Evolutionary conservation across 257 asterid genomes (phyloP).

Genomic region (Nicotiana noctiflora): DNA sequence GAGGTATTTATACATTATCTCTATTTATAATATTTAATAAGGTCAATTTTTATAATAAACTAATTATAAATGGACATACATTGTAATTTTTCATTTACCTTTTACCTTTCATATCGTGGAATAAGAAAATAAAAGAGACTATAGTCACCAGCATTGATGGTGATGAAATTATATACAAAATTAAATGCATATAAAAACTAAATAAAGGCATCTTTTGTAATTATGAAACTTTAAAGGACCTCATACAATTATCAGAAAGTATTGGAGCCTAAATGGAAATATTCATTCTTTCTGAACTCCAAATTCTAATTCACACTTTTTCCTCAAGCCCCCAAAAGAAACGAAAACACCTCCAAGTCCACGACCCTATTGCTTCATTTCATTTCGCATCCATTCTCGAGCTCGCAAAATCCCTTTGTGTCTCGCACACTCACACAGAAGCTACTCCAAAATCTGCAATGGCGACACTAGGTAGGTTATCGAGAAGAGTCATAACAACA

Average conservation of each 20-base stretch:
- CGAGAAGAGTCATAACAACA: constrained; percentile 51
- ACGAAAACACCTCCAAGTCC: neutral
- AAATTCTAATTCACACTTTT: neutral
- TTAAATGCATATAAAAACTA: too few species aligned
- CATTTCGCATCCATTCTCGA: neutral
- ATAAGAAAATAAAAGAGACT: too few species aligned
- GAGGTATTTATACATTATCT: too few species aligned
- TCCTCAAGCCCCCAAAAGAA: neutral
- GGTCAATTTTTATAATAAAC: too few species aligned
- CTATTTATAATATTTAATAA: too few species aligned
- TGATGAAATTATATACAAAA: too few species aligned
- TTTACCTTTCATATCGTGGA: too few species aligned
- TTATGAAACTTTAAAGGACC: neutral
- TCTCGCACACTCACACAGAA: neutral
- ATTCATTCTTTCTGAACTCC: neutral
- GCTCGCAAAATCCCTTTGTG: neutral
- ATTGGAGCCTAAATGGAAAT: neutral
- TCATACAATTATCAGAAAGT: neutral
- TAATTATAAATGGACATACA: too few species aligned
- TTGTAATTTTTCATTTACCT: too few species aligned
- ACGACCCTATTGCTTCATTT: neutral
- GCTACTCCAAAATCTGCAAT: constrained; percentile 18
- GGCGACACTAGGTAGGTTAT: constrained; percentile 61
- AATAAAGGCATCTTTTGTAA: neutral
- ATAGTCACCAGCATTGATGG: too few species aligned